Base-by-base conservation (phyloP, 2,329 filamentous ascomycete genomes). In the Monosporascus sp. region DNA sequence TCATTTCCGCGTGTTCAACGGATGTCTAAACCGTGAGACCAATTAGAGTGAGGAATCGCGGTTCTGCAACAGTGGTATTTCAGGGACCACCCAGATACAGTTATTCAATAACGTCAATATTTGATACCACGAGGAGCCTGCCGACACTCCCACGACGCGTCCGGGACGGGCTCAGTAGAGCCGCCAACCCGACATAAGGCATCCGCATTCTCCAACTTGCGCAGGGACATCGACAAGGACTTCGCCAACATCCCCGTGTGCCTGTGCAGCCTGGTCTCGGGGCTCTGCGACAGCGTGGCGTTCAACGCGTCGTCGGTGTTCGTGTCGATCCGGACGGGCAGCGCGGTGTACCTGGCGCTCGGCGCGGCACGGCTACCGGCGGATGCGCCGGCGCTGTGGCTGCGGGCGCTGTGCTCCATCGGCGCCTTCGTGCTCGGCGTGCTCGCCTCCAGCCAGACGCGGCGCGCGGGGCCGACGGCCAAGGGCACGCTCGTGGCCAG, bases 281-380 rank as follows among this genome's bases (percentile, higher is more conserved):
- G 71, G 1, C 59, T 74, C 41, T 71, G 70, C 56, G 72, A 74
- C 60, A 68, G 68, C 54, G 69, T 70, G 20, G 65, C 70, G 20
- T 72, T 73, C 62, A 72, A 71, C 54, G 72, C 70, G 22, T 65
- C 67, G 25, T 65, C 62, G 45, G 68, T 70, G 47, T 72, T 72
- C 51, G 72, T 72, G 24, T 69, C 67, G 45, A 74, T 74, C 70
- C 71, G 73, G 56, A 73, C 71, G 72, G 81, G 82, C 39, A 85
- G 85, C 67, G 85, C 82, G 9, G 78, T 85, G 60, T 84, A 85
- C 68, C 73, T 85, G 39, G 81, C 79, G 18, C 77, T 85, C 22
- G 81, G 81, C 51, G 77, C 80, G 14, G 76, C 80, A 3, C 67
- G 68, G 31, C 78, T 82, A 47, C 80, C 78, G 3, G 64, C 71